Evolutionary conservation across 805 yeast genomes (phyloP), one percentile per base, ranked within the genome.

Genomic region (Ogataea degrootiae): DNA sequence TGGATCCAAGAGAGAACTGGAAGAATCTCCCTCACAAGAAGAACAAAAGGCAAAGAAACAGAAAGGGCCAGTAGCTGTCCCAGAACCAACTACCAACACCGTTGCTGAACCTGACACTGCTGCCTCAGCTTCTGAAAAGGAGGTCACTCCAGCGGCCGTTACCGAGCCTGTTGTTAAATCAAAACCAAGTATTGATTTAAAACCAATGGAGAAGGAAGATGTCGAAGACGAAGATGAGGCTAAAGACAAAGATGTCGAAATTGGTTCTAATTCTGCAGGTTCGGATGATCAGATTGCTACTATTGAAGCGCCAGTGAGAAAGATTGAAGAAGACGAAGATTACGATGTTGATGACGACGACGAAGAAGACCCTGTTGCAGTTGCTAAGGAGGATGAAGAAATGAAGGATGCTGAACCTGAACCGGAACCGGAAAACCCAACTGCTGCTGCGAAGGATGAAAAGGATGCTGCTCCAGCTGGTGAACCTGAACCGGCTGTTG

Each of bases 251-350:
- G 47, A 45, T 17, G 49, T 34, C 29, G n/a, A 11, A 15, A 14
- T 29, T 15, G 44, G 15, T 21, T 15, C 17, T 31, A 16, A n/a
- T 34, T 7, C 36, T 12, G 23, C 37, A 34, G 34, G 14, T 14
- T 34, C 37, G 4, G 14, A 19, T n/a, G 14, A 11, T 33, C 22
- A 37, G 12, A 14, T 11, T 15, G 7, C 22, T 5, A 16, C 34
- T 5, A 11, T 43, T 23, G 66, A 63, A 43, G 60, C 60, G 37
- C 66, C 65, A 12, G 59, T 66, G n/a, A 59, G 71, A 42, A 54
- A 59, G 36, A 56, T 67, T 19, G 69, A 67, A 33, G 71, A 67
- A 50, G 71, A 67, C 51, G 71, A 67, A 40, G 62, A 67, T 48
- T 67, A 67, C 44, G 71, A 67, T 47, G 71, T 65, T 22, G 67